Evolutionary conservation across 768 basidiomycete genomes (phyloP).

Genomic region (Pleurotus cornucopiae): DNA sequence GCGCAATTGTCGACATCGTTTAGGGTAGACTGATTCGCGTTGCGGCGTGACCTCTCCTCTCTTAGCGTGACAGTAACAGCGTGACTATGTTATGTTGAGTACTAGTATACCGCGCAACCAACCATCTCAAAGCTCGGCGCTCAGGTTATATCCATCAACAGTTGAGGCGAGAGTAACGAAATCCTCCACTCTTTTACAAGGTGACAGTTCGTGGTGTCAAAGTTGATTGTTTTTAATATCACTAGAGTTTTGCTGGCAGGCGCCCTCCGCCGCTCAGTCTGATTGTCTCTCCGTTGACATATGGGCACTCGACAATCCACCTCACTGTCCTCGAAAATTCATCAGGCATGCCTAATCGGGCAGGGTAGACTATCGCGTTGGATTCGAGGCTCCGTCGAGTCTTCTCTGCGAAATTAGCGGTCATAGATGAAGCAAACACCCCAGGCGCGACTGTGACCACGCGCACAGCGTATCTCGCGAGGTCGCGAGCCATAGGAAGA

Average conservation of each 20-base stretch:
- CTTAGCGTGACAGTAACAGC: background rate
- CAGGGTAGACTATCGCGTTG: constrained; percentile 38
- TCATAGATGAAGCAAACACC: constrained; percentile 45
- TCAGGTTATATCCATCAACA: no score
- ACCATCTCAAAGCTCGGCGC: no score
- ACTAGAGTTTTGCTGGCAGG: constrained; percentile 33
- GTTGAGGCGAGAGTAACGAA: no score
- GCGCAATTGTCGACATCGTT: constrained; percentile 6
- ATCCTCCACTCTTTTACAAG: no score
- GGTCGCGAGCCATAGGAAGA: constrained; percentile 57
- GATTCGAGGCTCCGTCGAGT: constrained; percentile 33
- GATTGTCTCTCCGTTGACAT: constrained; percentile 53
- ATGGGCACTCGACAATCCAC: constrained; percentile 46
- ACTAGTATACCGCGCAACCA: no score
- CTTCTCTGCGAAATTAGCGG: constrained; percentile 30
- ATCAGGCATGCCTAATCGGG: constrained; percentile 39
- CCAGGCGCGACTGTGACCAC: constrained; percentile 57
- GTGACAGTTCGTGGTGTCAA: no score
- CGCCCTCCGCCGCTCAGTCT: constrained; percentile 41
- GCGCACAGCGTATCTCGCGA: constrained; percentile 46
- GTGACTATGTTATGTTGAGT: no score
- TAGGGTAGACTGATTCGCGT: constrained; percentile 8
- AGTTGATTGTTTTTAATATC: no score
- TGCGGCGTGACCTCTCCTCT: background rate
- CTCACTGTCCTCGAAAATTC: constrained; percentile 50